Conservation (phyloP, 768 basidiomycete species). For the Leccinum imitatum region DNA sequence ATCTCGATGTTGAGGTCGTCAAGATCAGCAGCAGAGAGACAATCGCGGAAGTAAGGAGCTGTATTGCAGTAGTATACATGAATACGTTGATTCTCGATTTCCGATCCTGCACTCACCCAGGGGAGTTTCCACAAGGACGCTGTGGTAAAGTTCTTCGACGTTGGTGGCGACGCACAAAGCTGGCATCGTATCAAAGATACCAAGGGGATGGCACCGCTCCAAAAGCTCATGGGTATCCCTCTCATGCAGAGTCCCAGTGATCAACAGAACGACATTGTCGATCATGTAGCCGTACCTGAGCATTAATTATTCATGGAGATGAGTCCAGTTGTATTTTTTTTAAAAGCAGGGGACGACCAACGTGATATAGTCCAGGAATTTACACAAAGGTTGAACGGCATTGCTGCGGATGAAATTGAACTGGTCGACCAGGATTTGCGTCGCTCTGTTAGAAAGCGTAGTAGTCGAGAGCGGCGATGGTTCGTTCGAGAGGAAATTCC, state of each 20-base stretch:
- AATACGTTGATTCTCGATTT: constrained; percentile 1
- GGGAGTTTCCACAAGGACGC: constrained; percentile 96
- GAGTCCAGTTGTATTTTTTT: neutral
- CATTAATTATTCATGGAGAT: neutral
- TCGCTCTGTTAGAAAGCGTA: constrained; percentile 96
- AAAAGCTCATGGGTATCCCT: constrained; percentile 96
- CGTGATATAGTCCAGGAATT: constrained; percentile 98
- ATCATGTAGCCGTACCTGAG: constrained; percentile 98
- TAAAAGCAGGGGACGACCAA: constrained; percentile 42
- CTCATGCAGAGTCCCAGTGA: constrained; percentile 96
- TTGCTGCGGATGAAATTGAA: constrained; percentile 93
- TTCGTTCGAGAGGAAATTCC: constrained; percentile 97
- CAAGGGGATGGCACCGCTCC: constrained; percentile 95
- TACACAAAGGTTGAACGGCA: constrained; percentile 85
- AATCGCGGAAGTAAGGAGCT: constrained; percentile 97
- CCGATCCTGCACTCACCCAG: constrained; percentile 61
- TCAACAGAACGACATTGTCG: constrained; percentile 96
- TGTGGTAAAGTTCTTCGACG: constrained; percentile 96
- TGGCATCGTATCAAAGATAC: constrained; percentile 98
- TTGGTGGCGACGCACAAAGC: constrained; percentile 99
- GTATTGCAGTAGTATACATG: neutral
- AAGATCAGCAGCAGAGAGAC: constrained; percentile 91
- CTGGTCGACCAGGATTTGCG: constrained; percentile 92
- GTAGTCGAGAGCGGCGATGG: constrained; percentile 90
- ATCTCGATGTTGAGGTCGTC: constrained; percentile 99